These are phyloP conservation scores for Cylindrotheca closterium DNA, from an alignment of 108 stramenopile genomes.

Conservation along the genomic window DNA sequence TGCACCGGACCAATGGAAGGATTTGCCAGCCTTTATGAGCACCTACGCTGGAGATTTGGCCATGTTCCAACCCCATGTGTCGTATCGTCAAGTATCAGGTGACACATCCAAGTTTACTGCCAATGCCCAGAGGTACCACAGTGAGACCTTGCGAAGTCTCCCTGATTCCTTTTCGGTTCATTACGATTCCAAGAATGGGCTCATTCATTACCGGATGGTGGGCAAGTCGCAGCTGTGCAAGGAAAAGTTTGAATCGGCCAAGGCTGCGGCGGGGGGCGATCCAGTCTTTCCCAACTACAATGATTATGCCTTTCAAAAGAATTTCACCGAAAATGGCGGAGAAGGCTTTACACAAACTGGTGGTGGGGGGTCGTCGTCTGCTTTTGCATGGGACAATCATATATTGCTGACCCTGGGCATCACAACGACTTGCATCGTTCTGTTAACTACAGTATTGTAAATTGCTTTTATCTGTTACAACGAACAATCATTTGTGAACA, in stretches of 20 bases:
- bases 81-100: conserved; percentile 19
- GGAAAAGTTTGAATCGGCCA: conserved; percentile 31
- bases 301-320: background rate
- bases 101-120: conserved; percentile 10
- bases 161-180: conserved; percentile 30
- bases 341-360: no score
- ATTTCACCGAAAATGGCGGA: background rate
- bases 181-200: conserved; percentile 19
- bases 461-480: no score
- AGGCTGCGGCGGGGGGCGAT: conserved; percentile 27
- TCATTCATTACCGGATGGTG: conserved; percentile 29
- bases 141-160: conserved; percentile 22
- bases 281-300: conserved; percentile 32
- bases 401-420: no score
- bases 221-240: conserved; percentile 27
- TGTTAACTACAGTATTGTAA: no score
- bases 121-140: conserved; percentile 14
- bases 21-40: conserved; percentile 27
- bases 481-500: no score
- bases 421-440: no score
- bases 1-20: conserved; percentile 19
- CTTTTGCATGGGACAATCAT: no score
- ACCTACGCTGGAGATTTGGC: conserved; percentile 25
- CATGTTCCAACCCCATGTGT: conserved; percentile 31
- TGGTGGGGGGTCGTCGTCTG: no score